Conservation (phyloP, 495 filamentous ascomycete species). For the Halenospora varia region DNA sequence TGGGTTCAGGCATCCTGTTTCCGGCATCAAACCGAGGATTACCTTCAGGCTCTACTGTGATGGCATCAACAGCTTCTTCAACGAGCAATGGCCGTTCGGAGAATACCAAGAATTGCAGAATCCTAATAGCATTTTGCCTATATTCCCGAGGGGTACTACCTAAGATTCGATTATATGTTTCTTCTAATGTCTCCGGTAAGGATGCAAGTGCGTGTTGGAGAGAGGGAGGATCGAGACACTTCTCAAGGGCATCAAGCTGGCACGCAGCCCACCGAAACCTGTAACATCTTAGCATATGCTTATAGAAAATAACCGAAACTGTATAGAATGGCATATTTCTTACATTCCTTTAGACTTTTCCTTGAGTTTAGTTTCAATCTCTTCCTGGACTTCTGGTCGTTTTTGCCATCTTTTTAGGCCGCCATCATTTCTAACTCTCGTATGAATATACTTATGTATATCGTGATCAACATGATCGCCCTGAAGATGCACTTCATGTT, state of each 20-base stretch:
- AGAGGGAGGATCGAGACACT: slow-evolving; percentile 22
- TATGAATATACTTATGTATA: slow-evolving; percentile 15
- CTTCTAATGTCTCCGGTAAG: slow-evolving; percentile 29
- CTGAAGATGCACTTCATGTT: background rate
- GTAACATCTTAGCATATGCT: background rate
- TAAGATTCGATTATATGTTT: slow-evolving; percentile 34
- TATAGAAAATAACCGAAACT: background rate
- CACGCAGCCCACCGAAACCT: slow-evolving; percentile 35
- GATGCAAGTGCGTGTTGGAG: slow-evolving; percentile 21
- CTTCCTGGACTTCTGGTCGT: slow-evolving; percentile 1
- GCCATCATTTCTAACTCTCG: slow-evolving; percentile 6
- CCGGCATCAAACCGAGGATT: slow-evolving; percentile 18
- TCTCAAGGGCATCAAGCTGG: slow-evolving; percentile 28
- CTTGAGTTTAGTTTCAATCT: slow-evolving; percentile 2
- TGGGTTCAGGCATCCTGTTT: slow-evolving; percentile 20
- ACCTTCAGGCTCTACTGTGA: slow-evolving; percentile 13
- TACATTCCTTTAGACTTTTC: slow-evolving; percentile 3
- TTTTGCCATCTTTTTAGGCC: slow-evolving; percentile 10
- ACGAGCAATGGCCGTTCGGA: slow-evolving; percentile 24
- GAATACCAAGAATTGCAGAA: slow-evolving; percentile 29
- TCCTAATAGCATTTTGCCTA: slow-evolving; percentile 17
- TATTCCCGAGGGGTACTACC: slow-evolving; percentile 5
- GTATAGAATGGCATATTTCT: too few relatives aligned
- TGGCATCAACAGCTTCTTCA: slow-evolving; percentile 23
- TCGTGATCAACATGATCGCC: slow-evolving; percentile 9